Evolutionary conservation across 495 filamentous ascomycete genomes (phyloP), one percentile per base, ranked within the genome.

Genomic region (Penicillium daleae): DNA sequence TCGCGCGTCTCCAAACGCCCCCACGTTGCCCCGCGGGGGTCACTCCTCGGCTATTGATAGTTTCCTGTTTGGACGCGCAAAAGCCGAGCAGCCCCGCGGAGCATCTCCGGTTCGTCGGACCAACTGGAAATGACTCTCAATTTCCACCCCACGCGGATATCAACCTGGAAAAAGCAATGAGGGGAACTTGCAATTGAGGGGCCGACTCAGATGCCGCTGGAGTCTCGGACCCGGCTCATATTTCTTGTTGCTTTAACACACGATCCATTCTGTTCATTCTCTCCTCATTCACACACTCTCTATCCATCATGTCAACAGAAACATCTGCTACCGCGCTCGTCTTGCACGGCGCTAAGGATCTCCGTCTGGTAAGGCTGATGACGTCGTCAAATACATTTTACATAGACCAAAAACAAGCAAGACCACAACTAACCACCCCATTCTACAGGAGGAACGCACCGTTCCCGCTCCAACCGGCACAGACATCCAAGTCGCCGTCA

Each of bases 401-500:
- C 49, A 17, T 59, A 15, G 21, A 40, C 33, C 15, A 4, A 31
- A 7, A 31, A 4, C 29, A 31, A 31, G n/a, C n/a, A n/a, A n/a
- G n/a, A n/a, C n/a, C 29, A 19, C 56, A 51, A 62, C 60, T 57
- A 59, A 67, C 49, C 61, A 49, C 44, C 0, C 6, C 27, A 27
- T 15, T 32, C 49, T n/a, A 21, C 64, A 84, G 82, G 79, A 83
- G 73, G 71, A 78, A 63, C 63, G 70, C 56, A 29, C 69, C 2
- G 72, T 84, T 40, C 35, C 75, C 32, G 66, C 75, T 6, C 85
- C 85, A 12, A 62, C 65, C 17, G 76, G 74, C 59, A 81, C 78
- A 17, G 87, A 93, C 66, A 83, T 93, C 54, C 91, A 93, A 78
- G 82, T 93, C 66, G 82, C 87, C 66, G 80, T 93, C 68, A 85